Evolutionary conservation across 192 early-diverging fungal species (phyloP).

Genomic region (Backusella sp.): DNA sequence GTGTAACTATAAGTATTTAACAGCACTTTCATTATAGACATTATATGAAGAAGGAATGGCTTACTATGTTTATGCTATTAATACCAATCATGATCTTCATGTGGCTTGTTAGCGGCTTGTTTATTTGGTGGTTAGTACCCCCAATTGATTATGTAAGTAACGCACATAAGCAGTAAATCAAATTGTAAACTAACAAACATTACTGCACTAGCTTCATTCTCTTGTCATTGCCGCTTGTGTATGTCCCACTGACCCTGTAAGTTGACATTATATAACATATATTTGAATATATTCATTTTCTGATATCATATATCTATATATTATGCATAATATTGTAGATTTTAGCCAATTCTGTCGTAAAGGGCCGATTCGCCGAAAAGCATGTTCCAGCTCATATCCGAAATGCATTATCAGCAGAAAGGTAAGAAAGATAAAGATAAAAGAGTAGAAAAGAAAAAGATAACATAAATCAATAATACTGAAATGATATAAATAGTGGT

Average conservation of each 20-base stretch:
- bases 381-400: slow-evolving; percentile 77
- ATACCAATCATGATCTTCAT: slow-evolving; percentile 79
- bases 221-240: slow-evolving; percentile 81
- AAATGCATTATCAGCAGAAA: slow-evolving; percentile 74
- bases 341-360: slow-evolving; percentile 90
- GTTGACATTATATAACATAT: background rate
- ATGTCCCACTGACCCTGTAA: slow-evolving; percentile 92
- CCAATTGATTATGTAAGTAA: slow-evolving; percentile 53
- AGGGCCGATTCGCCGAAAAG: slow-evolving; percentile 89
- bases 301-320: background rate
- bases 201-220: slow-evolving; percentile 54
- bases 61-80: slow-evolving; percentile 66
- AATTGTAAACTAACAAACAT: background rate
- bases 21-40: slow-evolving; percentile 17
- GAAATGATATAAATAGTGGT: slow-evolving; percentile 45
- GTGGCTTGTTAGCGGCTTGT: slow-evolving; percentile 70
- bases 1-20: background rate
- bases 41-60: slow-evolving; percentile 55
- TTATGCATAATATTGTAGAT: slow-evolving; percentile 32
- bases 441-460: background rate
- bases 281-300: background rate
- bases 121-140: slow-evolving; percentile 62
- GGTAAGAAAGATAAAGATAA: slow-evolving; percentile 21
- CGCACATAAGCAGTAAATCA: background rate
- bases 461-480: background rate